These are phyloP conservation scores for Trypanosoma rangeli DNA, from an alignment of 208 protist species.

Conservation along the genomic window DNA sequence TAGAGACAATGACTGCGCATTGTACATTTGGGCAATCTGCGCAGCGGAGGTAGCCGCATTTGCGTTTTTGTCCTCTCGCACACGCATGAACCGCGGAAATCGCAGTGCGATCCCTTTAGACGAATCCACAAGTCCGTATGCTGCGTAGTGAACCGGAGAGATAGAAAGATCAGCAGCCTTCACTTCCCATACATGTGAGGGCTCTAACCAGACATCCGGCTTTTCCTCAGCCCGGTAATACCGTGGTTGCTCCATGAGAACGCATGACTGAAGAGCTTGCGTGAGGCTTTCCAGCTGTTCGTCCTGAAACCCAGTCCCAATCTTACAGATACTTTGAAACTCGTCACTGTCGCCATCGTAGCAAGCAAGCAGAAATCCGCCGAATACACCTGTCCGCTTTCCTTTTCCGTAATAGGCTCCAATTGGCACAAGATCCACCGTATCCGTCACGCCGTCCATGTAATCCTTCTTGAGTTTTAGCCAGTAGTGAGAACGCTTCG, in stretches of 20 bases:
- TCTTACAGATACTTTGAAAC: conserved; percentile 98
- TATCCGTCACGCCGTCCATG: conserved; percentile 97
- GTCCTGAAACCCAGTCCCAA: conserved; percentile 98
- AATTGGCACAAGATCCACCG: conserved; percentile 99
- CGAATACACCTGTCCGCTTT: conserved; percentile 97
- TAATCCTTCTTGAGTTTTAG: conserved; percentile 99
- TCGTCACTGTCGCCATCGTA: conserved; percentile 97
- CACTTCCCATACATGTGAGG: conserved; percentile 98
- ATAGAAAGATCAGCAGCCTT: conserved; percentile 98
- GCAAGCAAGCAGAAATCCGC: conserved; percentile 98
- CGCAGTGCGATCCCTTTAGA: conserved; percentile 97
- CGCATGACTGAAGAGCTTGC: conserved; percentile 50
- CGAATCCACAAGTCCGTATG: conserved; percentile 84
- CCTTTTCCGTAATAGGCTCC: conserved; percentile 98
- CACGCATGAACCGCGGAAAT: conserved; percentile 98
- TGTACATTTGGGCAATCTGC: conserved; percentile 94
- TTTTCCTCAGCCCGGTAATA: conserved; percentile 82
- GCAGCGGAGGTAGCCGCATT: conserved; percentile 91
- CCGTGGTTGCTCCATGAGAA: conserved; percentile 56
- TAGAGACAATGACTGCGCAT: conserved; percentile 64
- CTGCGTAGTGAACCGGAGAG: conserved; percentile 96
- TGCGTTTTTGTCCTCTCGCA: conserved; percentile 97
- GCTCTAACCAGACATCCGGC: conserved; percentile 97
- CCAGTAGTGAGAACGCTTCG: conserved; percentile 97
- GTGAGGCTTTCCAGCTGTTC: conserved; percentile 87